Conservation (phyloP, 768 basidiomycete genomes). For the Solioccasus polychromus region DNA sequence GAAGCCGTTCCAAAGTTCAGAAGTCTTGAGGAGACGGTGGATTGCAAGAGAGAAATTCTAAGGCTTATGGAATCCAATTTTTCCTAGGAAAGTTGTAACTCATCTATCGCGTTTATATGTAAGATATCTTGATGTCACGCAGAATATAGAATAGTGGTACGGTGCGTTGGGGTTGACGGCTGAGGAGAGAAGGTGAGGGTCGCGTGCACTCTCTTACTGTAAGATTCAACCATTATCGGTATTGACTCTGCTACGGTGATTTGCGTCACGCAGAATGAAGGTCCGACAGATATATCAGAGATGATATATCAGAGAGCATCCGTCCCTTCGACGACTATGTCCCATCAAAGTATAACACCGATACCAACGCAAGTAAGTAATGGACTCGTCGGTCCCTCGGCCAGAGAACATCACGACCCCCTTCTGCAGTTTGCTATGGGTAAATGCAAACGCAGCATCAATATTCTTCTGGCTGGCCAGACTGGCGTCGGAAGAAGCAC, state of each 20-base stretch:
- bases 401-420: background rate
- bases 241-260: no score
- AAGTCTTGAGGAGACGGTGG: background rate
- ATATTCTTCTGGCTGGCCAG: slow-evolving; percentile 25
- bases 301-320: slow-evolving; percentile 17
- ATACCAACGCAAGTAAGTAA: slow-evolving; percentile 5
- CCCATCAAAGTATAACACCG: background rate
- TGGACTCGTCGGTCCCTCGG: background rate
- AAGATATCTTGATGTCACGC: no score
- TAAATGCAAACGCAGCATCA: background rate
- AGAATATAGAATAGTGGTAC: no score
- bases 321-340: slow-evolving; percentile 9
- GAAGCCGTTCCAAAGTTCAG: slow-evolving; percentile 7
- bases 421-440: background rate
- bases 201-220: no score
- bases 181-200: no score
- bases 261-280: no score
- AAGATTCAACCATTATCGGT: no score
- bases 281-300: no score
- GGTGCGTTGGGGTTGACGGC: no score
- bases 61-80: slow-evolving; percentile 1
- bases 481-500: slow-evolving; percentile 30
- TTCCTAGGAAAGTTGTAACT: background rate
- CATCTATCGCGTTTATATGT: no score
- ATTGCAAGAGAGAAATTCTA: background rate